A percentile compares a stretch with the other conserved stretches of the same genome.
Evolutionary conservation across 169 alveolate species (phyloP).

Genomic region (Theileria parva): DNA sequence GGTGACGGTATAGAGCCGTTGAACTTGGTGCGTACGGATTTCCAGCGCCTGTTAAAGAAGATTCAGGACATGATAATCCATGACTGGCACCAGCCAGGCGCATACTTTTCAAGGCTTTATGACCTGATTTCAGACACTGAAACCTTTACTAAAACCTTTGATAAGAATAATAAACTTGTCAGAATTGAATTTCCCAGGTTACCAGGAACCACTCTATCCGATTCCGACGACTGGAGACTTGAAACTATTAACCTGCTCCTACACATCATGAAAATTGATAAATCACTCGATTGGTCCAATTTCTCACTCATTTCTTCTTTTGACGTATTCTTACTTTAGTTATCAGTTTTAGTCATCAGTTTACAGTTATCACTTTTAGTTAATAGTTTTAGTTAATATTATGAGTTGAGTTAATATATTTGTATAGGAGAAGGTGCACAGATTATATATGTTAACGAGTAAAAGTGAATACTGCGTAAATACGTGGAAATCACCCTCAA

Average conservation of each 20-base stretch:
- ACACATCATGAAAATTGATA: conserved; percentile 71
- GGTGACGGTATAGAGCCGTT: conserved; percentile 38
- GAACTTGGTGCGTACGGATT: conserved; percentile 32
- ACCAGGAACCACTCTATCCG: conserved; percentile 66
- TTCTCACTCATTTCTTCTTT: conserved; percentile 34
- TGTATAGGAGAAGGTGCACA: conserved; percentile 71
- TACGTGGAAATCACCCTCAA: conserved; percentile 71
- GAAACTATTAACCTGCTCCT: conserved; percentile 72
- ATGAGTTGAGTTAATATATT: too few relatives aligned
- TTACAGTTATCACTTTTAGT: too few relatives aligned
- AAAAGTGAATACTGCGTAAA: conserved; percentile 71
- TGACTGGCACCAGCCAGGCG: conserved; percentile 77
- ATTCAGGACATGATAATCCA: conserved; percentile 62
- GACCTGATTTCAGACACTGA: conserved; percentile 69
- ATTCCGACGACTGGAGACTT: conserved; percentile 67
- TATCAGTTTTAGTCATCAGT: background rate
- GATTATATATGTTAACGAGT: conserved; percentile 64
- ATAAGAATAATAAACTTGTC: conserved; percentile 59
- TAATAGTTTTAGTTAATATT: too few relatives aligned
- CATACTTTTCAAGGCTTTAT: conserved; percentile 50
- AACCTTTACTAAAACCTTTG: conserved; percentile 52
- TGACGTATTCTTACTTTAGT: conserved; percentile 26
- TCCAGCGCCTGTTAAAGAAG: conserved; percentile 22
- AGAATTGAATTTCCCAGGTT: conserved; percentile 69
- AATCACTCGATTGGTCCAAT: conserved; percentile 56